phyloP scores from a whole-genome alignment of 164 flowering plant species.

The Protea cynaroides region DNA sequence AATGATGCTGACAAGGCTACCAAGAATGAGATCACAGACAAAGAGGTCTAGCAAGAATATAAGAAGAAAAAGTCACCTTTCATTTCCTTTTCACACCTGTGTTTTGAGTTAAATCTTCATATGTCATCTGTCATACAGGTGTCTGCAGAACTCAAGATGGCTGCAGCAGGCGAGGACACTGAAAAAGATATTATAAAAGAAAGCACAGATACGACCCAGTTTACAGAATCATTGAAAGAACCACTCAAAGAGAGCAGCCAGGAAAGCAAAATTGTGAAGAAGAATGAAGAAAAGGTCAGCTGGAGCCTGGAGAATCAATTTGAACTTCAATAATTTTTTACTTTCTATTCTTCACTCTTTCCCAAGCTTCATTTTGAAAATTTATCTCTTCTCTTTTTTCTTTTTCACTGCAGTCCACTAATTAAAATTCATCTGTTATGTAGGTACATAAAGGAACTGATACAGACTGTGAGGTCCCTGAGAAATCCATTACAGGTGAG shows the following conservation, averaged over 20 bases:
- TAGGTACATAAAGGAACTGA: neutral
- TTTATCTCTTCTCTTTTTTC: neutral
- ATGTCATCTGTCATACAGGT: neutral
- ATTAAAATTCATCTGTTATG: no score
- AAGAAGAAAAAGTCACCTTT: neutral
- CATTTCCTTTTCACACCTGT: neutral
- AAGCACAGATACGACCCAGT: neutral
- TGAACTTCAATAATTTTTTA: no score
- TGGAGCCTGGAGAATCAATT: neutral
- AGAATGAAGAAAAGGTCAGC: neutral
- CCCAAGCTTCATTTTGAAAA: neutral
- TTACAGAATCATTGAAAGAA: constrained; percentile 1
- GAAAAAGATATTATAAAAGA: constrained; percentile 6
- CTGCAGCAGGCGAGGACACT: neutral
- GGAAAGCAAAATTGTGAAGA: constrained; percentile 2
- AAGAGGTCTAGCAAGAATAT: neutral
- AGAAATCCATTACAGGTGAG: neutral
- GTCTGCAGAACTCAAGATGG: neutral
- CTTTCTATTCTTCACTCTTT: no score
- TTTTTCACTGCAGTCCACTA: neutral
- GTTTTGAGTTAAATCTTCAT: neutral
- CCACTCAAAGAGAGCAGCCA: neutral
- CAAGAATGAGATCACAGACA: neutral
- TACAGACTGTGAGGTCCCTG: no score
- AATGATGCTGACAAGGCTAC: constrained; percentile 1